Evolutionary conservation across 148 eudicot genomes (phyloP).

Genomic region (Dysphania ambrosioides): DNA sequence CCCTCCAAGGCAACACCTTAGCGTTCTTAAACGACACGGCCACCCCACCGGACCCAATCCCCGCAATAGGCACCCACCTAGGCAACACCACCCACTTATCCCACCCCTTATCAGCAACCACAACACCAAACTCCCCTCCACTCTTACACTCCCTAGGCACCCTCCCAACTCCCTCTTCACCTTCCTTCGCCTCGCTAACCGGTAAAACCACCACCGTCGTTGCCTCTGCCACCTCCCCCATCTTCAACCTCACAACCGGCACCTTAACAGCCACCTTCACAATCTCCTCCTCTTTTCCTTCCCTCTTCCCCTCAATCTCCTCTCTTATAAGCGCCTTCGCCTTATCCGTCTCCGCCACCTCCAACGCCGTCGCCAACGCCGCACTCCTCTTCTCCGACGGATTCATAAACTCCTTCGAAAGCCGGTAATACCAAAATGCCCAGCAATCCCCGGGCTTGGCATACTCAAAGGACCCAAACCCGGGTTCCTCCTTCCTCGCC

Average conservation of each 20-base stretch:
- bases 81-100: constrained; percentile 85
- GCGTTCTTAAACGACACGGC: constrained; percentile 60
- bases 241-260: constrained; percentile 71
- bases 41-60: constrained; percentile 58
- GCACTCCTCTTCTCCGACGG: constrained; percentile 34
- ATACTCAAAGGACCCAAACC: constrained; percentile 58
- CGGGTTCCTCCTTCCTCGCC: constrained; percentile 45
- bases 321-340: constrained; percentile 37
- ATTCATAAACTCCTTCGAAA: constrained; percentile 46
- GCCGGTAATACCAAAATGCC: constrained; percentile 62
- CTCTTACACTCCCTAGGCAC: constrained; percentile 60
- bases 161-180: constrained; percentile 39
- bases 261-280: constrained; percentile 40
- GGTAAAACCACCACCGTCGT: constrained; percentile 64
- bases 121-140: constrained; percentile 63
- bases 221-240: constrained; percentile 82
- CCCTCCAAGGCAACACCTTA: constrained; percentile 70
- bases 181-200: constrained; percentile 51
- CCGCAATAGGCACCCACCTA: constrained; percentile 64
- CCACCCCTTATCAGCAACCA: constrained; percentile 68
- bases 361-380: constrained; percentile 49
- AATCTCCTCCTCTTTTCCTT: constrained; percentile 4
- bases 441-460: constrained; percentile 60
- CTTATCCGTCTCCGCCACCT: constrained; percentile 45
- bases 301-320: constrained; percentile 46